Base-by-base conservation (phyloP, 2,329 filamentous ascomycete genomes). In the Claviceps paspali region DNA sequence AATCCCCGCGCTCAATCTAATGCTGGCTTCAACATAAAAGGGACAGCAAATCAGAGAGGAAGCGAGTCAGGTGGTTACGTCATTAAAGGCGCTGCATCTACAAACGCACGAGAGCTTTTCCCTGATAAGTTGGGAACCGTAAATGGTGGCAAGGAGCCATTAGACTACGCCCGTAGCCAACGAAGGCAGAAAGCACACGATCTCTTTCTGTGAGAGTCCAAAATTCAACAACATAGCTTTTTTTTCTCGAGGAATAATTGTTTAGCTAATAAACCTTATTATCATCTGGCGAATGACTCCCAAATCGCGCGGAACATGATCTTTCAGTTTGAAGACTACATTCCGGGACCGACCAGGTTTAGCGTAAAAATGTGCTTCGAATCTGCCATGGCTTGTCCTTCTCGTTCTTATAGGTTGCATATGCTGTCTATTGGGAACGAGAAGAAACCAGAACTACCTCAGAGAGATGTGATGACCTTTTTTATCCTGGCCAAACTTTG, bases 141-240 rank as follows among this genome's bases (percentile, higher is more conserved):
- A 29, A 82, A 83, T 50, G 58, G 68, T 2, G 74, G 73, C 35
- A 84, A 82, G 55, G 81, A 86, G 51, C 55, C 84, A 12, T 82
- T 85, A 48, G 41, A 74, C 62, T 43, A 50, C 75, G 19, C 45
- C 18, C 46, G 50, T 34, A 36, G 53, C 45, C 45, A 82, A 80
- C 53, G 56, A 43, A 70, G 82, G 45, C 73, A 79, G 47, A 76
- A 65, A 50, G 82, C 82, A 0, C 78, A 83, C 48, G 82, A 87
- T 57, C 62, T 82, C 44, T 87, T 85, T 52, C 65, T 68, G 43
- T 85, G 24, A 32, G 9, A n/a, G 6, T 9, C n/a, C n/a, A 24
- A n/a, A n/a, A 23, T 15, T 23, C n/a, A n/a, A 8, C 2, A 17
- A 4, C n/a, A 11, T 23, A 5, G 5, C 21, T 5, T 22, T 14